Base-by-base conservation (phyloP, 2,329 filamentous ascomycete species). In the Pseudogymnoascus sp. region DNA sequence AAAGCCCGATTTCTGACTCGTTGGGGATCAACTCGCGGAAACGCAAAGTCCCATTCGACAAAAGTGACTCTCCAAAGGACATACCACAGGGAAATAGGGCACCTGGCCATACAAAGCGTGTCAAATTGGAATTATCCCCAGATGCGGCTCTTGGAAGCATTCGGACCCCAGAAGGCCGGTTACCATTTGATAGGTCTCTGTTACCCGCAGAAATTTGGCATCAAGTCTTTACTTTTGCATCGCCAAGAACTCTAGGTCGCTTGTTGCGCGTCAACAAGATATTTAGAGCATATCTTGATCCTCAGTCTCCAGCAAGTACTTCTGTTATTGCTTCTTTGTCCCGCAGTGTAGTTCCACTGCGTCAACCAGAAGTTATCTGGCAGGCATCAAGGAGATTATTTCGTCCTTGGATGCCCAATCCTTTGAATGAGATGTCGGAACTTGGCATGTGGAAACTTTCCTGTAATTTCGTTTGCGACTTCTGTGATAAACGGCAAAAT, bases 391-490 rank as follows among this genome's bases (percentile, higher is more conserved):
- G 88, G 68, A 83, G 83, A 66, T 73, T 75, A 18, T 85, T 82
- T 70, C 82, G 82, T 74, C 82, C 82, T 23, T 79, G 80, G 65
- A 82, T 91, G 75, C 89, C 89, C 52, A 78, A 79, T 60, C 89
- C 89, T 26, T 76, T 92, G 57, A 74, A 76, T 58, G 79, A 78
- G 61, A 81, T 80, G 69, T 81, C 82, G 39, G 89, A 94, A 71
- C 75, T 89, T 64, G 81, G 86, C 39, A 92, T 92, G 88, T 90
- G 89, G 82, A 82, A 81, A 67, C 75, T 94, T 57, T 77, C 83
- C 34, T 84, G 82, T 71, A 80, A 82, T 55, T 75, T 69, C 28
- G 73, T 69, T 59, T 95, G 90, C 71, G 84, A 92, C 68, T 82
- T 85, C 65, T 94, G 90, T 72, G 75, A 73, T 59, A 81, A 76